Percentiles rank a stretch among this genome's conserved stretches.
phyloP scores from a whole-genome alignment of 495 filamentous ascomycete species.

The Penicillium fimorum region DNA sequence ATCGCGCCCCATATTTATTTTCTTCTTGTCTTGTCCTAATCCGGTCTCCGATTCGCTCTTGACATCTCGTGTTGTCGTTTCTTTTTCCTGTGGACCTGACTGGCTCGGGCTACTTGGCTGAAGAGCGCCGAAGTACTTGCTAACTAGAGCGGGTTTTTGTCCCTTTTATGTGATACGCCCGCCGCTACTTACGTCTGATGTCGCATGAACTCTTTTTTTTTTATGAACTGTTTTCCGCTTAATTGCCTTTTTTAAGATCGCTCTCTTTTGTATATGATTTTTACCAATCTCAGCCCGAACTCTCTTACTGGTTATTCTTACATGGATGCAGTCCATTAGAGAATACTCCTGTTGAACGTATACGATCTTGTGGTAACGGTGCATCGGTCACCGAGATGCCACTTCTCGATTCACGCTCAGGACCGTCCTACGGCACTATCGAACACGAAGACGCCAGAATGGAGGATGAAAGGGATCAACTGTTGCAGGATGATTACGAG shows the following conservation, averaged over 20 bases:
- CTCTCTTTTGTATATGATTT: conserved; percentile 1
- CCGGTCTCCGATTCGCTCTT: conserved; percentile 20
- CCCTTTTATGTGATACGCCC: conserved; percentile 26
- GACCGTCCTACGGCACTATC: conserved; percentile 44
- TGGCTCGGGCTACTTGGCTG: conserved; percentile 57
- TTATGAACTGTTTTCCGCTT: conserved; percentile 11
- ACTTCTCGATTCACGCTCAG: conserved; percentile 34
- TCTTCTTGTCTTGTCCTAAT: conserved; percentile 6
- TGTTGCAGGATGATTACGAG: conserved; percentile 34
- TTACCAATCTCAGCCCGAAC: neutral
- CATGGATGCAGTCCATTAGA: conserved; percentile 25
- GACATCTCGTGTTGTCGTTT: conserved; percentile 18
- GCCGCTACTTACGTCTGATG: conserved; percentile 10
- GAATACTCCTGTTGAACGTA: conserved; percentile 1
- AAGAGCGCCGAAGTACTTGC: conserved; percentile 2
- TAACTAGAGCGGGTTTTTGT: conserved; percentile 18
- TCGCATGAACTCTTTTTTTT: conserved; percentile 24
- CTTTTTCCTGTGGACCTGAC: conserved; percentile 55
- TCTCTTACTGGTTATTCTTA: conserved; percentile 8
- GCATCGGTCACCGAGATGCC: conserved; percentile 34
- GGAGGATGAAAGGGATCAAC: conserved; percentile 36
- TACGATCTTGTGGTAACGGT: conserved; percentile 10
- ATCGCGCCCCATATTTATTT: conserved; percentile 15
- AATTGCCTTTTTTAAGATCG: conserved; percentile 11
- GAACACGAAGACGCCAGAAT: conserved; percentile 26